Evolutionary conservation across 2,329 filamentous ascomycete species (phyloP), one percentile per base, ranked within the genome.

Genomic region (Colletotrichum sp.): DNA sequence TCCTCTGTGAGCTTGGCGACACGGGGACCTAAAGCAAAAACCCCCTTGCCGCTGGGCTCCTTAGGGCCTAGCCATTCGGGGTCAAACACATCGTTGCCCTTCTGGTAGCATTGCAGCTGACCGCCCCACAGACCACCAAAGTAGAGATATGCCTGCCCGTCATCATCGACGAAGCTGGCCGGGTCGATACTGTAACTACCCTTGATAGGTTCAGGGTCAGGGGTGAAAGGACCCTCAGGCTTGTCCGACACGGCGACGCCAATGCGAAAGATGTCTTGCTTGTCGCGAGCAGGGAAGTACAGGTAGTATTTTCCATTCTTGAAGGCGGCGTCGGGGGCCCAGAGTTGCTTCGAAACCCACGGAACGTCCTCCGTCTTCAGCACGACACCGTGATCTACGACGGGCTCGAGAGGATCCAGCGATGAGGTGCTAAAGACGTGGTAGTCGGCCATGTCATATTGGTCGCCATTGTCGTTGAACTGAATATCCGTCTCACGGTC

Each of bases 361-460:
- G 94, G 93, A 36, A 96, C 87, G 80, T 95, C 92, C 66, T 90
- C 88, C 60, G 90, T 86, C 70, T 87, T 88, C 55, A 96, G 90
- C 16, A 90, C 93, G 65, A 94, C 88, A 80, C 94, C 94, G 85
- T 96, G 94, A 86, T 96, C 94, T 25, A 89, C 92, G 4, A 95
- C 93, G 22, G 88, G 86, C 76, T 88, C 89, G 28, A 91, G 86
- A 2, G 88, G 86, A 71, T 91, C 89, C 74, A 91, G 84, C 32
- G 86, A 87, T 13, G 83, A 79, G 30, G 85, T 86, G 78, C 90
- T 93, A 84, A 96, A 93, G 82, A 96, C 94, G 84, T 96, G 94
- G 88, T 96, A 96, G 87, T 96, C 94, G 72, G 86, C 89, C 94
- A 96, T 96, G 86, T 95, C 94, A 83, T 95, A 96, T 83, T 96